These are phyloP conservation scores for Phytophthora aleatoria DNA, from an alignment of 352 stramenopile species.

Conservation along the genomic window DNA sequence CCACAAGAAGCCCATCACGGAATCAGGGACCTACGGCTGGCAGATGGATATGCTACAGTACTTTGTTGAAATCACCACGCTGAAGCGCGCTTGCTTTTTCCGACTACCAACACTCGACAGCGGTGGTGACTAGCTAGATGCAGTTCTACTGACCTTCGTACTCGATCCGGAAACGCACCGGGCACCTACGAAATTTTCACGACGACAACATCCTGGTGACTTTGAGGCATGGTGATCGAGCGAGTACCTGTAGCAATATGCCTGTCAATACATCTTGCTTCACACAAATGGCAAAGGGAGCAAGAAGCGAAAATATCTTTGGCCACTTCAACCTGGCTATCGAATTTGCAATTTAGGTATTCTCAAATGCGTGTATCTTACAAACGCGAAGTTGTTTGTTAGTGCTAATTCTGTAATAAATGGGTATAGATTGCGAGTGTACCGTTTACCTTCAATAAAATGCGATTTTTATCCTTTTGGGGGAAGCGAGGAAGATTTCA, in stretches of 20 bases:
- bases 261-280: neutral
- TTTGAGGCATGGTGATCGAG: too few species aligned
- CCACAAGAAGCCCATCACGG: too few species aligned
- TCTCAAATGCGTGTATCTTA: neutral
- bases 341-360: neutral
- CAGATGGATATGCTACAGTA: too few species aligned
- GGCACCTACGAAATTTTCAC: neutral
- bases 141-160: neutral
- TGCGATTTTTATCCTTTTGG: slow-evolving; percentile 18
- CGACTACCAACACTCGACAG: too few species aligned
- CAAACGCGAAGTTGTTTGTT: neutral
- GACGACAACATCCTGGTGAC: neutral
- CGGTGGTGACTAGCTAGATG: neutral
- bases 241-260: neutral
- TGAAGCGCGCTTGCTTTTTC: too few species aligned
- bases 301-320: slow-evolving; percentile 21
- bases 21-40: too few species aligned
- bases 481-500: slow-evolving; percentile 42
- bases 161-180: too few species aligned
- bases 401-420: slow-evolving; percentile 22
- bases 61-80: too few species aligned
- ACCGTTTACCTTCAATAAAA: slow-evolving; percentile 16
- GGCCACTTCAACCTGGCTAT: slow-evolving; percentile 26
- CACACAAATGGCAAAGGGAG: neutral
- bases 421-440: slow-evolving; percentile 6